Conservation (phyloP, 2,329 filamentous ascomycete genomes). For the Hymenoscyphus fraxineus region DNA sequence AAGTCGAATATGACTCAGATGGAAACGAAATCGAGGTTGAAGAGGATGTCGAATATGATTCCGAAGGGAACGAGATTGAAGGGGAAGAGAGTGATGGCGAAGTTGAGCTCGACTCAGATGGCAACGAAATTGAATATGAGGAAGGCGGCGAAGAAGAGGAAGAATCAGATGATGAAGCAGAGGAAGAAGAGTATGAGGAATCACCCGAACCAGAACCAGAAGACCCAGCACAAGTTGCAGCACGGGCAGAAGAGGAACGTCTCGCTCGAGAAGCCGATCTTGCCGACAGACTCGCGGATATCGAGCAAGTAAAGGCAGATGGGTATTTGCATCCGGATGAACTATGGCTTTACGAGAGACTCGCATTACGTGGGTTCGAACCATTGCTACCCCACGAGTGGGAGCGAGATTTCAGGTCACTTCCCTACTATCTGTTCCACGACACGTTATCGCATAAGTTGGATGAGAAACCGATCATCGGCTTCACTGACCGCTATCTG, state of each 20-base stretch:
- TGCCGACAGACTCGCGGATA: slow-evolving; percentile 22
- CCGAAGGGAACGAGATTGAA: slow-evolving; percentile 9
- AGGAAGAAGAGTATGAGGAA: slow-evolving; percentile 13
- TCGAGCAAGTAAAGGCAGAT: slow-evolving; percentile 24
- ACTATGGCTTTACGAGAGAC: slow-evolving; percentile 30
- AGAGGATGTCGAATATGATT: slow-evolving; percentile 12
- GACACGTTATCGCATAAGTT: slow-evolving; percentile 13
- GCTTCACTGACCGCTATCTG: not conserved
- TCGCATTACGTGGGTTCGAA: slow-evolving; percentile 33
- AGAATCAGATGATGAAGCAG: slow-evolving; percentile 7
- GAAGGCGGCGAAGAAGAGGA: slow-evolving; percentile 7
- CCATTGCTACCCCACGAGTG: slow-evolving; percentile 29
- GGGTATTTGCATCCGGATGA: slow-evolving; percentile 33
- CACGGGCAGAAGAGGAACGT: slow-evolving; percentile 31
- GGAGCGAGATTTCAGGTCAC: slow-evolving; percentile 32
- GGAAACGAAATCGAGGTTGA: slow-evolving; percentile 8
- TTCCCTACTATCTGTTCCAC: slow-evolving; percentile 29
- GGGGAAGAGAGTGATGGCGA: slow-evolving; percentile 10
- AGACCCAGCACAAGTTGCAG: slow-evolving; percentile 14
- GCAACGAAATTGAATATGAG: slow-evolving; percentile 9
- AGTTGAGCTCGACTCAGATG: slow-evolving; percentile 6
- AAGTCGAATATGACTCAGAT: slow-evolving; percentile 9
- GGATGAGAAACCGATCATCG: slow-evolving; percentile 26
- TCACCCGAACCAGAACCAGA: slow-evolving; percentile 13
- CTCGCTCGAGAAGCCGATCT: slow-evolving; percentile 31